Base-by-base conservation (phyloP, 169 alveolate species). In the Babesia ovata region DNA sequence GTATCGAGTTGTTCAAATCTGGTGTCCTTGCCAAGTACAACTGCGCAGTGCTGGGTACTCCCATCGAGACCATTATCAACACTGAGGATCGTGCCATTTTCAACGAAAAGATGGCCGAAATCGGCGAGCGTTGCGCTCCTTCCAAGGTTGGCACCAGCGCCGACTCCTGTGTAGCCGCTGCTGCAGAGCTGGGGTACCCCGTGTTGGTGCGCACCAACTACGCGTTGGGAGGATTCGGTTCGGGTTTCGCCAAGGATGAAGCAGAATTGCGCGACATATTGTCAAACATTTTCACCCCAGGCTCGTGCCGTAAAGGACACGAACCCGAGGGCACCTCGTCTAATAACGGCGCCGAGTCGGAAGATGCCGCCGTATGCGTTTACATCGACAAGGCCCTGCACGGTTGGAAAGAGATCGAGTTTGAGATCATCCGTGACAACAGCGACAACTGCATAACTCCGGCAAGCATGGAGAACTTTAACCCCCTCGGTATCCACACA, bases 401-500 rank as follows among this genome's bases (percentile, higher is more conserved):
- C 76, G 97, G 97, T 22, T 93, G 96, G 95, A 92, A 93, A 83
- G 97, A 93, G 60, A 90, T 94, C 21, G 97, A 94, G 84, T 94
- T 91, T 63, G 97, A 94, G 75, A 90, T 94, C 44, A 90, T 94
- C 48, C 86, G 97, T 17, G 97, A 94, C 83, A 66, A 83, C 69
- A 91, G 90, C 69, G 92, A 94, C 87, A 94, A 94, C 85, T 94
- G 97, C 86, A 88, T 94, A 59, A 74, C 95, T 49, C 94, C 93
- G 17, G 93, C 96, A 63, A 94, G 93, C 78, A 94, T 94, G 97
- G 97, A 94, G 71, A 94, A 94, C 86, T 84, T 94, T 48, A 95
- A 94, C 78, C 97, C 97, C 24, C 90, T 94, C 63, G 97, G 97
- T 50, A 90, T 94, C 63, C 97, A 94, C 90, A 94, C 97, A n/a